Conservation (phyloP, 2,329 filamentous ascomycete species). For the Talaromyces rugulosus region DNA sequence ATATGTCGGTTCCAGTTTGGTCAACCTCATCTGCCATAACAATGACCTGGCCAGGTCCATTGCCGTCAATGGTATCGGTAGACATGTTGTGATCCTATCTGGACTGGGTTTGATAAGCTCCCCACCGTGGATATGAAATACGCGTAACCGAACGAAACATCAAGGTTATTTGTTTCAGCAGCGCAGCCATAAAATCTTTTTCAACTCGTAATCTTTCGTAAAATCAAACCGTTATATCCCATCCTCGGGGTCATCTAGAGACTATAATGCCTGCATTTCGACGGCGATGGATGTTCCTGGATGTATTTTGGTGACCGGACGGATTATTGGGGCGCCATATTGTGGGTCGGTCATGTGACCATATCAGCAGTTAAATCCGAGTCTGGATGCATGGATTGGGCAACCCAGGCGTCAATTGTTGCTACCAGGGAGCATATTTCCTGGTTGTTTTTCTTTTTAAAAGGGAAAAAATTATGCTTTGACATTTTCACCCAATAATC, state of each 20-base stretch:
- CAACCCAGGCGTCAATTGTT: background rate
- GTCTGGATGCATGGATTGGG: background rate
- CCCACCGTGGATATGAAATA: conserved; percentile 4
- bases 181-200: background rate
- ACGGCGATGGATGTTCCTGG: background rate
- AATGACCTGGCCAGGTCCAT: conserved; percentile 35
- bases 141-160: conserved; percentile 9
- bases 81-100: conserved; percentile 5
- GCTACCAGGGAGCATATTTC: background rate
- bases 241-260: background rate
- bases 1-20: conserved; percentile 44
- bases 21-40: conserved; percentile 49
- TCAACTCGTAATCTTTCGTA: background rate
- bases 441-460: background rate
- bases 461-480: background rate
- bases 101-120: conserved; percentile 1
- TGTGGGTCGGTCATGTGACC: conserved; percentile 7
- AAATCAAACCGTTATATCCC: background rate
- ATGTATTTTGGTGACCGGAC: conserved; percentile 1
- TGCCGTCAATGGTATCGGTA: conserved; percentile 26
- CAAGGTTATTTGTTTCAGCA: conserved; percentile 16
- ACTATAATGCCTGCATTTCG: background rate
- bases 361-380: background rate
- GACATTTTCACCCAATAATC: background rate
- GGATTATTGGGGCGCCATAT: conserved; percentile 3